Evolutionary conservation across 108 stramenopile species (phyloP), one percentile per base, ranked within the genome.

Genomic region (Nannochloropsis oceanica): DNA sequence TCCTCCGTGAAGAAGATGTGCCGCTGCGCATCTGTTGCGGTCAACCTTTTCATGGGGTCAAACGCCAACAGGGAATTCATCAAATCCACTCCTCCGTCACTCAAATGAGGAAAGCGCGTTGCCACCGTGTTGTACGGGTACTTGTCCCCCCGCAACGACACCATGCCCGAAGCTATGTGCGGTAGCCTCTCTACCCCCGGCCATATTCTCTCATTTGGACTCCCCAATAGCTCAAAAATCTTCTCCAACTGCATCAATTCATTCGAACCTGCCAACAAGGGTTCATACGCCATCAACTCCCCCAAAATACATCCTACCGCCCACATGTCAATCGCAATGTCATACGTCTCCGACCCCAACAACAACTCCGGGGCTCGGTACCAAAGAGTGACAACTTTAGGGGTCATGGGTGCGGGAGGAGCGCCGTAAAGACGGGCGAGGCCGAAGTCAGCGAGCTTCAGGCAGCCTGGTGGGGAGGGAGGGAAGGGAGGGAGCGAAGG

Each of bases 371-470:
- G 98, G 22, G 97, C 95, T 79, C 98, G 95, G 82, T 98, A 99
- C 97, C 97, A 98, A 22, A 97, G 92, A 14, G 98, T 99, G 25
- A 98, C 98, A 43, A 99, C 96, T 83, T 96, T 93, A 24, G 18
- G 44, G 22, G 84, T 25, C 25, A 73, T 27, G 26, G 9, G 25
- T 26, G 22, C 25, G 44, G 59, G 59, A 93, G 96, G 81, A 93
- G 93, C 26, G 90, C 87, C 93, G 44, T 95, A 94, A 27, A 95
- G 85, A 18, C 97, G 92, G 27, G 98, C 98, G 26, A 97, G 91
- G 43, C 97, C 98, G 89, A 99, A 97, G 88, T 99, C 98, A 27
- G 97, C 97, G 18, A 99, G 91, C 92, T 98, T 97, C 43, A 98
- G 92, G 42, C 91, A 92, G 50, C 91, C 92, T 42, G 43, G 84